Base-by-base conservation (phyloP, 169 alveolate species). In the Eimeria praecox region DNA sequence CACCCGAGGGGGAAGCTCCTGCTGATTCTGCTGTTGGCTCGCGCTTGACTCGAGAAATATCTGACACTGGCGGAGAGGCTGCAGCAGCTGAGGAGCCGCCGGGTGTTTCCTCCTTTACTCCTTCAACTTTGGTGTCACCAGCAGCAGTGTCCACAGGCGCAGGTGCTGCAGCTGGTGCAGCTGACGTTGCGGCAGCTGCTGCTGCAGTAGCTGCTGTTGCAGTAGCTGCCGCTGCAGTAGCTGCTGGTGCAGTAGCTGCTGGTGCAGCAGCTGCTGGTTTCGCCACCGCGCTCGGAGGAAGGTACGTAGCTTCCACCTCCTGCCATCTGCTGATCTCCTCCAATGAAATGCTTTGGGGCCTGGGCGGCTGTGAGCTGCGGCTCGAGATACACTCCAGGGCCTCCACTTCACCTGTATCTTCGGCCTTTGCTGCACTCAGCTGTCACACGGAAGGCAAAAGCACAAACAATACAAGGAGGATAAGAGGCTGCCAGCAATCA, bases 391-490 rank as follows among this genome's bases (percentile, higher is more conserved):
- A 83, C 52, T 82, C 94, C 56, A 93, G 80, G 44, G 89, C 93
- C 2, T 73, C 96, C 10, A 83, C 96, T 22, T 83, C 52, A 10
- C 94, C 96, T 27, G 52, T 54, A 22, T 59, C 94, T 90, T 93
- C 96, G 10, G 80, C 96, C 89, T 93, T 93, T 35, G 96, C 94
- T 38, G 94, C 96, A 27, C 90, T 88, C 92, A 93, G 96, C 96
- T 93, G 96, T 20, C 35, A 49, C 71, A 33, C 22, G 64, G 12
- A 5, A 59, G 38, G 22, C 77, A 85, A 40, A 30, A 85, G 54
- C 44, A 30, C 66, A 46, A 78, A 46, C 62, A 44, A 49, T 9
- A 14, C 6, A 3, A 46, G 20, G 38, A 42, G 49, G n/a, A 44
- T 14, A 49, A 78, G n/a, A 49, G 46, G 22, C 64, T 78, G 5